Conservation (phyloP, 225 moss, liverwort and hornwort species). For the Rhytidiadelphus loreus region DNA sequence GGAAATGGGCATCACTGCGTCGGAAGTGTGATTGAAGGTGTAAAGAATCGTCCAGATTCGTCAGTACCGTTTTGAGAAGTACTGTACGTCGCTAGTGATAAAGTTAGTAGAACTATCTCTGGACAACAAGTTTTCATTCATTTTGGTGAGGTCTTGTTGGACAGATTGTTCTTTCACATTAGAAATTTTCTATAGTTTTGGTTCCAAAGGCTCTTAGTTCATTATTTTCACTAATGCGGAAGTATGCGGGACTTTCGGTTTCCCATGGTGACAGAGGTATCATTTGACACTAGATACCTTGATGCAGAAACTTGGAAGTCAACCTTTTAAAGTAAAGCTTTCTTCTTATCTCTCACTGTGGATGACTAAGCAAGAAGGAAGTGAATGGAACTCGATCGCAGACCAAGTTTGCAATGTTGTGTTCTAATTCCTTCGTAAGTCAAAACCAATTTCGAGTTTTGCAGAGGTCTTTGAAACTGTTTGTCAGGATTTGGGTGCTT, state of each 20-base stretch:
- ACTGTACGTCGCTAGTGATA: background rate
- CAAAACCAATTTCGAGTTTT: too few relatives aligned
- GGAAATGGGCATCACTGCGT: background rate
- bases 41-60: background rate
- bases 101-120: background rate
- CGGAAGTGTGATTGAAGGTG: background rate
- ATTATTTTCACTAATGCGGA: background rate
- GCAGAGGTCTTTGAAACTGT: background rate
- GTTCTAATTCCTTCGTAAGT: too few relatives aligned
- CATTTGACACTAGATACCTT: background rate
- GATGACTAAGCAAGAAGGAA: background rate
- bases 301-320: background rate
- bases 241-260: background rate
- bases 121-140: background rate
- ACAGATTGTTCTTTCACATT: background rate
- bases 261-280: background rate
- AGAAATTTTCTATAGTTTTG: background rate
- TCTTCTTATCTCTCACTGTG: background rate
- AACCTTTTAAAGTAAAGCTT: background rate
- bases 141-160: background rate
- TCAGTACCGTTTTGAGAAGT: too few relatives aligned
- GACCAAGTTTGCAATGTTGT: too few relatives aligned
- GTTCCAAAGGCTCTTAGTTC: background rate
- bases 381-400: background rate
- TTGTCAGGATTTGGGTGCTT: too few relatives aligned